Percentiles rank a stretch among this genome's conserved stretches.
Evolutionary conservation across 164 flowering plant genomes (phyloP).

Genomic region (Taxillus chinensis): DNA sequence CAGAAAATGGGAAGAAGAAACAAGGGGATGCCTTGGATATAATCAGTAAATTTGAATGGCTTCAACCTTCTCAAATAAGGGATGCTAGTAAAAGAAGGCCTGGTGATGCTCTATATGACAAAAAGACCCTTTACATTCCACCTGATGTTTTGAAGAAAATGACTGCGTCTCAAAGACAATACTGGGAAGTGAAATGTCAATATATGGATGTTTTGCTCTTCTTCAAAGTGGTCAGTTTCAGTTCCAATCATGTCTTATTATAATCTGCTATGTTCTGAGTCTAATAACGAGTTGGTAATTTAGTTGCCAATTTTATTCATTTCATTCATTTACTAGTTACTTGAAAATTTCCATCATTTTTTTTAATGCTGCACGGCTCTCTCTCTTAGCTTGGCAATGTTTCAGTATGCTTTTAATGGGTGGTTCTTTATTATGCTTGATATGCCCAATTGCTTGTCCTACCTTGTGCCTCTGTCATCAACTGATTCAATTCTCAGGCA

Average conservation of each 20-base stretch:
- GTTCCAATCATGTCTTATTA: neutral
- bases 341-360: too few relatives aligned
- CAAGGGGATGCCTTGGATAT: slow-evolving; percentile 22
- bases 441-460: too few relatives aligned
- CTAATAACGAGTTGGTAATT: neutral
- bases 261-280: neutral
- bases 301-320: neutral
- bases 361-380: too few relatives aligned
- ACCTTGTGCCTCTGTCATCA: too few relatives aligned
- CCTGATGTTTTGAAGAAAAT: slow-evolving; percentile 71
- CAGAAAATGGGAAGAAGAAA: slow-evolving; percentile 12
- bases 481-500: too few relatives aligned
- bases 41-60: slow-evolving; percentile 84
- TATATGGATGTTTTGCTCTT: slow-evolving; percentile 90
- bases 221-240: slow-evolving; percentile 87
- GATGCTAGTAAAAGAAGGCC: slow-evolving; percentile 82
- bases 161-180: slow-evolving; percentile 89
- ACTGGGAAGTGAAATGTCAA: slow-evolving; percentile 74
- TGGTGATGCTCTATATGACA: slow-evolving; percentile 61
- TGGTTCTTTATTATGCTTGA: too few relatives aligned
- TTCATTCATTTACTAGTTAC: too few relatives aligned
- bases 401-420: too few relatives aligned
- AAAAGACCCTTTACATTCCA: slow-evolving; percentile 70
- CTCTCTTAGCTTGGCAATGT: too few relatives aligned
- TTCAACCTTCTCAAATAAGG: slow-evolving; percentile 52